Evolutionary conservation across 345 rosid species (phyloP).

Genomic region (Murraya paniculata): DNA sequence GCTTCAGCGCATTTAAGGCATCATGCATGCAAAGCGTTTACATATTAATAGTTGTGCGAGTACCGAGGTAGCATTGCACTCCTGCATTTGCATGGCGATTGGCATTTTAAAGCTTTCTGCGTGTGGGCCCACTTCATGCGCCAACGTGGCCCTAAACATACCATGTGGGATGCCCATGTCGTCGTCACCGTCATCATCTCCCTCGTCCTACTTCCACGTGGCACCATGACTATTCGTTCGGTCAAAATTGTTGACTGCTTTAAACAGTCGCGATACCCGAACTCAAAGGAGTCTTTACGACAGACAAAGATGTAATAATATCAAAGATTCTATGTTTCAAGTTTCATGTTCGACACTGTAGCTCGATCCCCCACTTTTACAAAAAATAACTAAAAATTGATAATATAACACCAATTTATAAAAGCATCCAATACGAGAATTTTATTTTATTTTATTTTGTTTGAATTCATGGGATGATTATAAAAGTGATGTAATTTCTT

Average conservation of each 20-base stretch:
- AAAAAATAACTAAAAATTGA: not conserved
- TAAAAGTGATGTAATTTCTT: not conserved
- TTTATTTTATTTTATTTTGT: too few species aligned
- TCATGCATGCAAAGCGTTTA: not conserved
- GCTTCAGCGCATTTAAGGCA: not conserved
- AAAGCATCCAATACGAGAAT: not conserved
- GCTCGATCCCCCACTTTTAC: too few species aligned
- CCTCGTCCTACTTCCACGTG: constrained; percentile 12
- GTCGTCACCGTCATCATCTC: constrained; percentile 5
- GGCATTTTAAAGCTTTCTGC: not conserved
- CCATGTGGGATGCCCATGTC: constrained; percentile 25
- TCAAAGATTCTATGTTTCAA: not conserved
- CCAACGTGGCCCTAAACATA: constrained; percentile 16
- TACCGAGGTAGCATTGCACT: not conserved
- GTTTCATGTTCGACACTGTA: not conserved
- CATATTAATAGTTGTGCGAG: not conserved
- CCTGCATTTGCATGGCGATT: too few species aligned
- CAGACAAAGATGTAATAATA: not conserved
- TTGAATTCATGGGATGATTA: not conserved
- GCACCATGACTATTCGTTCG: not conserved
- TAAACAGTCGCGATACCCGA: not conserved
- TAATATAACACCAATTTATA: not conserved
- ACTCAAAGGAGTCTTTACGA: not conserved
- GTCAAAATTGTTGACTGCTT: not conserved
- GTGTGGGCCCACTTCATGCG: not conserved